phyloP scores from a whole-genome alignment of 805 yeast genomes.

The Candida broadrunensis region DNA sequence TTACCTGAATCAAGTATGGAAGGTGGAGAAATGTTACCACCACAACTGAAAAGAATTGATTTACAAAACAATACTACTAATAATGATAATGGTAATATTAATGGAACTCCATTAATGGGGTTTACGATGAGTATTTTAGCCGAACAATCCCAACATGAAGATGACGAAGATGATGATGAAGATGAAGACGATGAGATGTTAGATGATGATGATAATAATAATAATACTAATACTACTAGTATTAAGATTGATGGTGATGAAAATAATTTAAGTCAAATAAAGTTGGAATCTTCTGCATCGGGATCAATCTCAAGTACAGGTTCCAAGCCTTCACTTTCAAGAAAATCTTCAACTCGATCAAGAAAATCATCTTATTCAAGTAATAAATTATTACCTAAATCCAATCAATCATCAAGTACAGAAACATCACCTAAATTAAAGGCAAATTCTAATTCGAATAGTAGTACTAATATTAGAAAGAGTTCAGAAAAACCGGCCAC shows the following conservation, averaged over 20 bases:
- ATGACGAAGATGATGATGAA: neutral
- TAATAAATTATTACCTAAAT: conserved; percentile 4
- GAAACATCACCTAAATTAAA: conserved; percentile 18
- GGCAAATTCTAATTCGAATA: neutral
- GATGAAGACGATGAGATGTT: neutral
- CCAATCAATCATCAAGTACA: conserved; percentile 9
- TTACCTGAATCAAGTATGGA: conserved; percentile 27
- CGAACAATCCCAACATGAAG: conserved; percentile 19
- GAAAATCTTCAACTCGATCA: conserved; percentile 9
- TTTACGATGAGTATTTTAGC: conserved; percentile 46
- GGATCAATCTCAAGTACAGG: neutral
- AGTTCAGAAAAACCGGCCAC: conserved; percentile 27
- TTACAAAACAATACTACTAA: neutral
- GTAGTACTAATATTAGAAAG: neutral
- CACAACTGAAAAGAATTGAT: conserved; percentile 1
- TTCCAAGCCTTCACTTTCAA: neutral
- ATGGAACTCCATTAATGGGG: conserved; percentile 39
- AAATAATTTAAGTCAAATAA: neutral
- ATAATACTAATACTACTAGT: neutral
- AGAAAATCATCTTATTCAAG: conserved; percentile 9
- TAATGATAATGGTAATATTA: neutral
- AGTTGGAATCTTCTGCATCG: neutral
- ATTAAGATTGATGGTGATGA: neutral
- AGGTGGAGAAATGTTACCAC: neutral
- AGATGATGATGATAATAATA: neutral